Conservation (phyloP, 148 eudicot species). For the Vaccinium darrowii region DNA sequence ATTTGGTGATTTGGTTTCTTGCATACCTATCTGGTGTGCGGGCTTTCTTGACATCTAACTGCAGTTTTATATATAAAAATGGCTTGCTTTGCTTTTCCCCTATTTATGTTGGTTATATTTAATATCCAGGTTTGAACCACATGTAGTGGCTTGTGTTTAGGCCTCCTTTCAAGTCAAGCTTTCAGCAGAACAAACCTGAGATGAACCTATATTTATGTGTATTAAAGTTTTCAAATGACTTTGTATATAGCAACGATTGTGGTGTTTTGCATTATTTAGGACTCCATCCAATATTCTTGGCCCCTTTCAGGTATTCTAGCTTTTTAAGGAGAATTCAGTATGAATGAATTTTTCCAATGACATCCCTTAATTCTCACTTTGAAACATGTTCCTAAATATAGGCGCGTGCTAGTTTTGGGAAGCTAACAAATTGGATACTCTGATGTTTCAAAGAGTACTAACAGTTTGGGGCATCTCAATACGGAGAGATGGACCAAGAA, state of each 20-base stretch:
- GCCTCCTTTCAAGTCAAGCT: neutral
- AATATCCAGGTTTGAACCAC: neutral
- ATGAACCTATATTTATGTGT: neutral
- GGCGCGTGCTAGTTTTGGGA: neutral
- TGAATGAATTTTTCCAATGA: neutral
- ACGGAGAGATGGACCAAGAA: neutral
- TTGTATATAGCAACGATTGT: neutral
- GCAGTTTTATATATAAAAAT: neutral
- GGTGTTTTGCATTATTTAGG: neutral
- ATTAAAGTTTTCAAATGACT: neutral
- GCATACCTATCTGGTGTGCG: neutral
- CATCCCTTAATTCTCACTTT: neutral
- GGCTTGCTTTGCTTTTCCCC: neutral
- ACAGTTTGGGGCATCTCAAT: neutral
- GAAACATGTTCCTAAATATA: neutral
- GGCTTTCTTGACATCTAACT: neutral
- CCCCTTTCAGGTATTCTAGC: neutral
- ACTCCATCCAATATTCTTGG: neutral
- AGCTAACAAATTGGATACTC: neutral
- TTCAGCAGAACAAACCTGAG: neutral
- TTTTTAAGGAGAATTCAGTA: neutral
- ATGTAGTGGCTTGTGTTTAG: neutral
- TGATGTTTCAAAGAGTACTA: neutral
- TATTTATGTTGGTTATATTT: neutral
- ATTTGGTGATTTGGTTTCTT: neutral